Conservation (phyloP, 371 early-diverging fungal genomes). For the Funneliformis caledonium region DNA sequence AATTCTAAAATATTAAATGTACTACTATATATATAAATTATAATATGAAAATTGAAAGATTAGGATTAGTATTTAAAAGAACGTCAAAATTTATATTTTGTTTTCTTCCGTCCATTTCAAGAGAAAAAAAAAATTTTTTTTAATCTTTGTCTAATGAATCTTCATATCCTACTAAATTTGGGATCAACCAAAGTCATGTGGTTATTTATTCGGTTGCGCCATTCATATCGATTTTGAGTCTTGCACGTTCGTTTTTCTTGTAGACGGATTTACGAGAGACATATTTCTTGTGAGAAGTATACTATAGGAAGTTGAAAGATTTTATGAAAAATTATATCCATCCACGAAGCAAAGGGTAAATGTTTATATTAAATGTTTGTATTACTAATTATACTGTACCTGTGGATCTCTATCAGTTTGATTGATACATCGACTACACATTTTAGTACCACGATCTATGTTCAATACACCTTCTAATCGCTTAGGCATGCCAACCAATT, state of each 20-base stretch:
- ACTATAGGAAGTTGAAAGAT: not conserved
- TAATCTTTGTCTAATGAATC: too few species aligned
- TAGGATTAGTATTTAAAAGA: too few species aligned
- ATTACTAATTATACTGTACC: not conserved
- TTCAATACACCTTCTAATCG: conserved; percentile 1
- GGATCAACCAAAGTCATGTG: too few species aligned
- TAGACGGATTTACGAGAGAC: not conserved
- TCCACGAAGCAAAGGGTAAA: not conserved
- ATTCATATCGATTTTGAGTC: conserved; percentile 7
- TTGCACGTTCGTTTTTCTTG: conserved; percentile 8
- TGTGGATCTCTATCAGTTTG: conserved; percentile 31
- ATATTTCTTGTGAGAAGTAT: conserved; percentile 20
- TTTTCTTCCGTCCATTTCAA: too few species aligned
- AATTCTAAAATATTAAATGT: too few species aligned
- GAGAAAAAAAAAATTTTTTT: too few species aligned
- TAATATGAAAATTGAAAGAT: too few species aligned
- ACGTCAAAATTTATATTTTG: too few species aligned
- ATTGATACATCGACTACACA: conserved; percentile 21
- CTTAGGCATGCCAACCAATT: conserved; percentile 23
- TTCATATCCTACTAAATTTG: too few species aligned
- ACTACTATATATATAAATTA: too few species aligned
- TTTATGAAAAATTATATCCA: too few species aligned
- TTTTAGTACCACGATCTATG: conserved; percentile 12
- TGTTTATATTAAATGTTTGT: conserved; percentile 1
- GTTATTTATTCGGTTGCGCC: not conserved